phyloP scores from a whole-genome alignment of 202 grass and related monocot species.

The Sporobolus alterniflorus region DNA sequence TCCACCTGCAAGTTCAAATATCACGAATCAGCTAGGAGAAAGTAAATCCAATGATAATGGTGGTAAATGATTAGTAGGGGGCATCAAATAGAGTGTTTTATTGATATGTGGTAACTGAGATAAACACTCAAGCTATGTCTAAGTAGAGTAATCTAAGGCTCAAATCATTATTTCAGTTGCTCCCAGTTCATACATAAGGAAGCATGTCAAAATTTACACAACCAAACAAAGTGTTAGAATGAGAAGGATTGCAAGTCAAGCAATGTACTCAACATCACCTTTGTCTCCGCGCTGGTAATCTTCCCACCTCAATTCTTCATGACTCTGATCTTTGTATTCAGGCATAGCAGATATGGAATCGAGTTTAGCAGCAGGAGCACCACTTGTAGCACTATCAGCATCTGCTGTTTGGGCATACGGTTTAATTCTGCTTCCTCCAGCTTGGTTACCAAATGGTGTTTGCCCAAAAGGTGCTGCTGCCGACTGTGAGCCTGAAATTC shows the following conservation, averaged over 20 bases:
- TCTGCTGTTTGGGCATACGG: constrained; percentile 64
- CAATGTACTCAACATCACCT: constrained; percentile 50
- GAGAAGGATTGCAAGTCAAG: not conserved
- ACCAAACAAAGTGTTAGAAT: not conserved
- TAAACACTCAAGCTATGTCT: not conserved
- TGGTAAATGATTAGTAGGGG: constrained; percentile 16
- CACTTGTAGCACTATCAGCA: constrained; percentile 57
- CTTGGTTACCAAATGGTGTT: constrained; percentile 63
- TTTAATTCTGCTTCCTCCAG: constrained; percentile 76
- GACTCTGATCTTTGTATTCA: constrained; percentile 79
- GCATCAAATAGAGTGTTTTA: not conserved
- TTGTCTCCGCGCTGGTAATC: constrained; percentile 88
- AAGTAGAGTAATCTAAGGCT: not conserved
- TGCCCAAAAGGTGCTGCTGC: constrained; percentile 61
- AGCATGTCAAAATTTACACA: constrained; percentile 10
- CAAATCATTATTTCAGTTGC: constrained; percentile 12
- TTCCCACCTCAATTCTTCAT: constrained; percentile 90
- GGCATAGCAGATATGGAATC: constrained; percentile 82
- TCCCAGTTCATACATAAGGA: constrained; percentile 16
- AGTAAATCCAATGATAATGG: not conserved
- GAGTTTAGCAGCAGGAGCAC: constrained; percentile 61
- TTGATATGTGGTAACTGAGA: not conserved
- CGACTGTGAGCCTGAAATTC: constrained; percentile 61
- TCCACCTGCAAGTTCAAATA: constrained; percentile 60
- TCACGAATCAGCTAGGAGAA: constrained; percentile 11